Evolutionary conservation across 441 rosid genomes (phyloP).

Genomic region (Adansonia rubrostipa): DNA sequence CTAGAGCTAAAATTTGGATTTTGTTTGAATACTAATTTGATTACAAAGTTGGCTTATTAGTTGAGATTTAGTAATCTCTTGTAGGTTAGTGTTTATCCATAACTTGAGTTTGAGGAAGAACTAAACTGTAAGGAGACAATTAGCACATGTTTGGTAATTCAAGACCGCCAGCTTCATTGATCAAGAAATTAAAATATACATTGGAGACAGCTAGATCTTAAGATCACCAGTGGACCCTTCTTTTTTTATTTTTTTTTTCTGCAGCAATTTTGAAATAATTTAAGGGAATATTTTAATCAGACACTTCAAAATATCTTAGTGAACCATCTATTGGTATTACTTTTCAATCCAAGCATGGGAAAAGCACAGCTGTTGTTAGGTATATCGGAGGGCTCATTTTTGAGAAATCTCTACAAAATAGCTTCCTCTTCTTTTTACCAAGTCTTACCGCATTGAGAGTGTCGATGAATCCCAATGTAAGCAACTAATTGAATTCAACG

Average conservation of each 20-base stretch:
- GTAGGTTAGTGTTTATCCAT: background rate
- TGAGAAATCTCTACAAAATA: background rate
- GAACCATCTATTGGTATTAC: background rate
- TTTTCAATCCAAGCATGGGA: background rate
- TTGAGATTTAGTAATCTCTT: too few relatives aligned
- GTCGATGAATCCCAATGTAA: background rate
- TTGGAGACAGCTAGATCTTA: background rate
- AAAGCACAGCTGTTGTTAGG: background rate
- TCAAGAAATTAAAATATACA: slow-evolving; percentile 17
- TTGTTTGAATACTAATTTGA: background rate
- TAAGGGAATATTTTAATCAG: background rate
- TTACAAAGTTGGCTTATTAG: background rate
- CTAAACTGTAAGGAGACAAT: background rate
- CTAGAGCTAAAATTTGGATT: too few relatives aligned
- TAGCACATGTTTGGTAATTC: slow-evolving; percentile 17
- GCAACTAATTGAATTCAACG: background rate
- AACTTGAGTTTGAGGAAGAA: background rate
- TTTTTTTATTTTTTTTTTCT: background rate
- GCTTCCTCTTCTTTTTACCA: too few relatives aligned
- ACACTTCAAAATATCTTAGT: background rate
- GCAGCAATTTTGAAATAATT: background rate
- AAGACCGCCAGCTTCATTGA: slow-evolving; percentile 1
- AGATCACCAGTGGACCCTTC: background rate
- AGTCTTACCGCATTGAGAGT: background rate
- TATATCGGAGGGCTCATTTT: background rate